These are phyloP conservation scores for Macaranga tanarius DNA, from an alignment of 441 rosid genomes.

Conservation along the genomic window DNA sequence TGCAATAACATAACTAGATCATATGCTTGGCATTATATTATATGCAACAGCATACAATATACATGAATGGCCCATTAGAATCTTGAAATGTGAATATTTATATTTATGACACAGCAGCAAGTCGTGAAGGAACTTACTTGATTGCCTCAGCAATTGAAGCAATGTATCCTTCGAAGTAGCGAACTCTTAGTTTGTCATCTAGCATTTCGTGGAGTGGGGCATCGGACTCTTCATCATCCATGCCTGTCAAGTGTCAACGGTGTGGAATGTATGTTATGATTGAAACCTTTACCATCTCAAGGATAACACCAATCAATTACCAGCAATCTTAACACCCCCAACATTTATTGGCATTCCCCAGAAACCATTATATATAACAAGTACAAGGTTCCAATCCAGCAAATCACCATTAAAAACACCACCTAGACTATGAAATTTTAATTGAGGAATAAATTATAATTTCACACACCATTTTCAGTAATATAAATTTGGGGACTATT, in stretches of 20 bases:
- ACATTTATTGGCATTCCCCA: neutral
- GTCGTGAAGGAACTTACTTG: constrained; percentile 46
- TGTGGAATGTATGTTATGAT: neutral
- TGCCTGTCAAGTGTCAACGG: constrained; percentile 48
- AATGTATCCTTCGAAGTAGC: constrained; percentile 64
- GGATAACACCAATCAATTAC: neutral
- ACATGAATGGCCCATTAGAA: neutral
- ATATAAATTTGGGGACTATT: constrained; percentile 59
- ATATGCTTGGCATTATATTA: too few relatives aligned
- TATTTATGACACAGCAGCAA: neutral
- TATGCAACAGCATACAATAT: too few relatives aligned
- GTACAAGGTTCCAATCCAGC: neutral
- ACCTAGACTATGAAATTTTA: neutral
- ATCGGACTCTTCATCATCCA: constrained; percentile 82
- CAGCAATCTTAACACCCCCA: neutral
- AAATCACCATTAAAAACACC: neutral
- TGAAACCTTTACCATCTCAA: neutral
- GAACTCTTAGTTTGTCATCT: constrained; percentile 74
- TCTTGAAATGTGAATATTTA: neutral
- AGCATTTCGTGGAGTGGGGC: constrained; percentile 70
- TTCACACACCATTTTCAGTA: constrained; percentile 70
- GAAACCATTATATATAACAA: neutral
- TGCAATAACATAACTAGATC: neutral
- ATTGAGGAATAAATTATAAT: neutral
- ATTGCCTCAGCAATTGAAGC: constrained; percentile 68